These are phyloP conservation scores for Leavenworthia alabamica DNA, from an alignment of 345 rosid genomes.

Conservation along the genomic window DNA sequence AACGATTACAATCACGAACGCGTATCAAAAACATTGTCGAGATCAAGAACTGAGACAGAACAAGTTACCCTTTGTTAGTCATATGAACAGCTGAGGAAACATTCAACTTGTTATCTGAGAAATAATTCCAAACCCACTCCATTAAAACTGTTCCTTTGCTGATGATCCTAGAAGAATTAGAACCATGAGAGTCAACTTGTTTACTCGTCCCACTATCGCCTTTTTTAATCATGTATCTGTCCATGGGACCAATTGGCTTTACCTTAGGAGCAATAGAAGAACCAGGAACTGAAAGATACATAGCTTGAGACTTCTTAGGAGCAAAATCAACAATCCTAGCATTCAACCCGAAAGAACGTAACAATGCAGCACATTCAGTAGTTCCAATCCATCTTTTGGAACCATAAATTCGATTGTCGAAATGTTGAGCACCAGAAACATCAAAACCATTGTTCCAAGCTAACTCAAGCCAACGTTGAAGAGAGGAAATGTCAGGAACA, in stretches of 20 bases:
- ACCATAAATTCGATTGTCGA: conserved; percentile 44
- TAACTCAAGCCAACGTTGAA: conserved; percentile 77
- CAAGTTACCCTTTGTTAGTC: conserved; percentile 45
- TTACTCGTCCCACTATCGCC: conserved; percentile 8
- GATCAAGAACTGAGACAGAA: conserved; percentile 6
- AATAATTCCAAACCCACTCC: conserved; percentile 84
- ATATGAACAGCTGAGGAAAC: conserved; percentile 37
- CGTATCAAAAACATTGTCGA: background rate
- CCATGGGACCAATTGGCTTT: conserved; percentile 63
- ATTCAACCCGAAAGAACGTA: conserved; percentile 65
- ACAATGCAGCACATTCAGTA: conserved; percentile 71
- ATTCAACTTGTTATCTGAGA: conserved; percentile 39
- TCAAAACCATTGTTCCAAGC: conserved; percentile 82
- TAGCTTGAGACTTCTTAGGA: conserved; percentile 42
- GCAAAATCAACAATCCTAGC: conserved; percentile 78
- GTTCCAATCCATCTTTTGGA: conserved; percentile 58
- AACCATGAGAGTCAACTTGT: conserved; percentile 7
- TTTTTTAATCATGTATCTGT: conserved; percentile 38
- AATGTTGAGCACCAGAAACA: conserved; percentile 52
- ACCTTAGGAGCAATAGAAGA: conserved; percentile 35
- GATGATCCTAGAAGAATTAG: conserved; percentile 17
- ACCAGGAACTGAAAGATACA: conserved; percentile 66
- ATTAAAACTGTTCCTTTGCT: conserved; percentile 44
- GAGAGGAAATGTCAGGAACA: conserved; percentile 65
- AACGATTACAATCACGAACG: conserved; percentile 8